Evolutionary conservation across 345 rosid genomes (phyloP).

Genomic region (Streptanthus diversifolius): DNA sequence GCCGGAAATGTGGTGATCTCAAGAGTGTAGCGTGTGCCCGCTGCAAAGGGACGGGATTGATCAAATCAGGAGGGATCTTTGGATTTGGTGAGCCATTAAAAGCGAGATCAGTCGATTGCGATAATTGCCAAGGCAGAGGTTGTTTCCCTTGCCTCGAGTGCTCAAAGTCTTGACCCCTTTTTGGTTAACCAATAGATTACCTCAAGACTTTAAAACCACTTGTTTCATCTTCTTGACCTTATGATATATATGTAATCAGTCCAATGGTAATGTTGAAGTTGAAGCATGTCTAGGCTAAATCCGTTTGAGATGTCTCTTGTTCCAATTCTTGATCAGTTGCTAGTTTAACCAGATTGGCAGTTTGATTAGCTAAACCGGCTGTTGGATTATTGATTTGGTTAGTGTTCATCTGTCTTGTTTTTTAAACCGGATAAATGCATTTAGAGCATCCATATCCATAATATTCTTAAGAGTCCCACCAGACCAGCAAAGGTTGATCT

Average conservation of each 20-base stretch:
- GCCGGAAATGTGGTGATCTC: constrained; percentile 78
- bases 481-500: no score
- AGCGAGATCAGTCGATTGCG: constrained; percentile 39
- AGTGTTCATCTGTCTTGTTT: background rate
- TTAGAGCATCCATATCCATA: no score
- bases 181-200: background rate
- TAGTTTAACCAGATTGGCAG: background rate
- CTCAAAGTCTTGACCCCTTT: constrained; percentile 38
- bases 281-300: background rate
- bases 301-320: background rate
- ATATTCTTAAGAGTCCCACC: no score
- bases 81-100: constrained; percentile 38
- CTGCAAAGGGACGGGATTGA: constrained; percentile 70
- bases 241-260: background rate
- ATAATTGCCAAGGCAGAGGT: constrained; percentile 65
- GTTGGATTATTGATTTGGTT: background rate
- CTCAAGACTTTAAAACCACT: background rate
- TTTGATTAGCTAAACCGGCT: background rate
- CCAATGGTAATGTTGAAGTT: background rate
- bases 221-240: constrained; percentile 10
- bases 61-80: constrained; percentile 52
- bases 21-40: constrained; percentile 68
- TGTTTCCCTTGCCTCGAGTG: constrained; percentile 72
- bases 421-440: background rate
- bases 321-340: no score